Percentiles rank a stretch among this genome's conserved stretches.
Conservation (phyloP, 2,329 filamentous ascomycete species). For the Ascochyta pisi region DNA sequence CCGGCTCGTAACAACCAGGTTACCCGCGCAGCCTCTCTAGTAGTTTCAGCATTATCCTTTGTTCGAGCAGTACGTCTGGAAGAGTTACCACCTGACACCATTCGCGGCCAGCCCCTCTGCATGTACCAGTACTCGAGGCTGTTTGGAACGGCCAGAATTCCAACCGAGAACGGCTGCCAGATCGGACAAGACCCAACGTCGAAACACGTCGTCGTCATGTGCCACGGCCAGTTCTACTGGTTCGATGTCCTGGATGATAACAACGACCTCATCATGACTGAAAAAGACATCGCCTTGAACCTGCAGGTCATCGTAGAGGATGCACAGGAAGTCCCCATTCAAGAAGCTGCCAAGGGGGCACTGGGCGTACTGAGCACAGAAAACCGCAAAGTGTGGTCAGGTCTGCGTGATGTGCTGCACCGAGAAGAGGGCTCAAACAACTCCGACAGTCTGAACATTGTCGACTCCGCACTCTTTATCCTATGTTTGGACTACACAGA, state of each 20-base stretch:
- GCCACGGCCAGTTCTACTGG: slow-evolving; percentile 97
- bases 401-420: slow-evolving; percentile 84
- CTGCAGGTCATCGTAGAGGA: slow-evolving; percentile 92
- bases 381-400: slow-evolving; percentile 95
- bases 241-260: slow-evolving; percentile 97
- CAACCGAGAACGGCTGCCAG: slow-evolving; percentile 91
- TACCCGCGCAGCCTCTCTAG: slow-evolving; percentile 88
- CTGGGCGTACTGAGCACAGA: slow-evolving; percentile 94
- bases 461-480: slow-evolving; percentile 92
- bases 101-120: slow-evolving; percentile 84
- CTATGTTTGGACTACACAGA: slow-evolving; percentile 93
- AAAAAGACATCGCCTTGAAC: slow-evolving; percentile 91
- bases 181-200: slow-evolving; percentile 94
- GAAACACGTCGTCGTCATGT: slow-evolving; percentile 91
- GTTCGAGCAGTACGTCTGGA: slow-evolving; percentile 91
- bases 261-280: slow-evolving; percentile 94
- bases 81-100: slow-evolving; percentile 86
- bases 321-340: slow-evolving; percentile 85
- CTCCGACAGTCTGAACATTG: slow-evolving; percentile 91
- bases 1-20: slow-evolving; percentile 96
- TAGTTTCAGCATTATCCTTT: slow-evolving; percentile 88
- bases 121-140: slow-evolving; percentile 98
- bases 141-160: slow-evolving; percentile 93
- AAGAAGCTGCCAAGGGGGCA: slow-evolving; percentile 93
- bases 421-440: slow-evolving; percentile 90